Conservation (phyloP, 495 filamentous ascomycete species). For the Penicillium roqueforti region DNA sequence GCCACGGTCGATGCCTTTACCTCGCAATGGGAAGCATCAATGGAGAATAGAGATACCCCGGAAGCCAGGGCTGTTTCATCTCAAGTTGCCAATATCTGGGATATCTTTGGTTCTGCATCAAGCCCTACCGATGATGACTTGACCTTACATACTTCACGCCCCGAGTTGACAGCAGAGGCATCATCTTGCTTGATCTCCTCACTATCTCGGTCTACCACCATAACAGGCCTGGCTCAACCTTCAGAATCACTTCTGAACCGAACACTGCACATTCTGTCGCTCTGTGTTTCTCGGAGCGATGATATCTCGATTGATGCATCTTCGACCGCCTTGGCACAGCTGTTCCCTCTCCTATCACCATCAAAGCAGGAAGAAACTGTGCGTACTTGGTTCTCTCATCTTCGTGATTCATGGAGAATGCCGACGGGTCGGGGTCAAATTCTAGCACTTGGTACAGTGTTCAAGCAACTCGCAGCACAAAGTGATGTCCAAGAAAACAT, state of each 20-base stretch:
- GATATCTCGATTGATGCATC: constrained; percentile 46
- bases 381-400: constrained; percentile 36
- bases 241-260: constrained; percentile 30
- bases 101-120: constrained; percentile 34
- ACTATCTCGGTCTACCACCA: constrained; percentile 23
- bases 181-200: constrained; percentile 52
- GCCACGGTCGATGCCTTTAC: constrained; percentile 35
- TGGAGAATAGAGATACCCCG: constrained; percentile 7
- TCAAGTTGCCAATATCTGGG: constrained; percentile 34
- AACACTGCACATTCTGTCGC: constrained; percentile 35
- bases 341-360: constrained; percentile 39
- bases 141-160: constrained; percentile 51
- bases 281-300: constrained; percentile 46
- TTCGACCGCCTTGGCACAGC: constrained; percentile 39
- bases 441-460: constrained; percentile 40
- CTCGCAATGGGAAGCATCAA: constrained; percentile 8
- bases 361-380: constrained; percentile 33
- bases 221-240: constrained; percentile 12
- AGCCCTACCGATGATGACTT: constrained; percentile 42
- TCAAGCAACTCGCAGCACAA: constrained; percentile 26
- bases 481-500: constrained; percentile 24
- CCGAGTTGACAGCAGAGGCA: constrained; percentile 66
- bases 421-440: constrained; percentile 45
- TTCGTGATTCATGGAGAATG: constrained; percentile 34
- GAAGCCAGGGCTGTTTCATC: constrained; percentile 22